Evolutionary conservation across 257 asterid genomes (phyloP).

Genomic region (Mentha longifolia): DNA sequence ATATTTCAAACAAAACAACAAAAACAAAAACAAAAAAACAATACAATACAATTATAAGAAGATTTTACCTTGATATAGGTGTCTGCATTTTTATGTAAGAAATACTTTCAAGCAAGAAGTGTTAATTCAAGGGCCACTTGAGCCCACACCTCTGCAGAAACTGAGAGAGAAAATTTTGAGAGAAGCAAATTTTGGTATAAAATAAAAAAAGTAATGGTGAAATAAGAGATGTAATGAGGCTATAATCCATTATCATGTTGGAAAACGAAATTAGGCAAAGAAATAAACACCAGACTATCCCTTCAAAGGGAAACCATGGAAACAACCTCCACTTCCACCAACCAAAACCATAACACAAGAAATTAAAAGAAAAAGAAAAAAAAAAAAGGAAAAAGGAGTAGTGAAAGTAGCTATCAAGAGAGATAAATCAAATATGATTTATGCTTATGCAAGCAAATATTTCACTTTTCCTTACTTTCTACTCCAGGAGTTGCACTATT

Average conservation of each 20-base stretch:
- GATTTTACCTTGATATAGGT: constrained; percentile 67
- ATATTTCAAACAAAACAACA: neutral
- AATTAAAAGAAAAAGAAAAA: neutral
- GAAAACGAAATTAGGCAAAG: constrained; percentile 31
- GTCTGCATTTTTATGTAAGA: constrained; percentile 68
- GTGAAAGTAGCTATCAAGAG: constrained; percentile 37
- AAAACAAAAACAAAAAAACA: neutral
- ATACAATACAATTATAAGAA: no score
- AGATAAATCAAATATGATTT: constrained; percentile 40
- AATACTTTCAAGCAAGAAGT: neutral
- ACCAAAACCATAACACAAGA: constrained; percentile 56
- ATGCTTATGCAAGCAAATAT: constrained; percentile 27
- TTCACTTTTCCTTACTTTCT: constrained; percentile 54
- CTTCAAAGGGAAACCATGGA: constrained; percentile 81
- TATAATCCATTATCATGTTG: constrained; percentile 40
- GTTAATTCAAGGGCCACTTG: constrained; percentile 58
- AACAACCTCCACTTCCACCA: constrained; percentile 97
- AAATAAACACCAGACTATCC: constrained; percentile 45
- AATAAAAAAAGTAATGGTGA: constrained; percentile 28
- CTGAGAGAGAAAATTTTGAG: constrained; percentile 40
- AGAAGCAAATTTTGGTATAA: constrained; percentile 30
- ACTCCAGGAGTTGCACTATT: constrained; percentile 56
- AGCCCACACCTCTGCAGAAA: constrained; percentile 53
- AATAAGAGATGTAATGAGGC: constrained; percentile 25
- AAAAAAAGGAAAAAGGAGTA: neutral